Percentiles rank a stretch among this genome's conserved stretches.
Evolutionary conservation across 2,329 filamentous ascomycete species (phyloP).

Genomic region (Mycocentrospora acerina): DNA sequence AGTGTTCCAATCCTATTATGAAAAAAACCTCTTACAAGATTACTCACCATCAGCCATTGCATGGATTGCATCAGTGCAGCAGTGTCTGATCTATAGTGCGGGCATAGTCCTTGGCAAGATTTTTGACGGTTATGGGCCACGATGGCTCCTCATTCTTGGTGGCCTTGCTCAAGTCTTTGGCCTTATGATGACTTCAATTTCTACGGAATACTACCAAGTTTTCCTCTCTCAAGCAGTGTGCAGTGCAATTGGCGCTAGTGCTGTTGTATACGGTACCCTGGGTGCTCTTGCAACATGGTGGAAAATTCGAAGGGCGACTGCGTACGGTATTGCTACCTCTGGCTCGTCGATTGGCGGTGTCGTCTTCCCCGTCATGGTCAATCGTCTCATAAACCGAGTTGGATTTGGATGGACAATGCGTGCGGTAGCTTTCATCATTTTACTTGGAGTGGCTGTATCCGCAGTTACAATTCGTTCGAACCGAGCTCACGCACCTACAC

Average conservation of each 20-base stretch:
- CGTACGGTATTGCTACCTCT: constrained; percentile 46
- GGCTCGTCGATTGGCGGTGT: constrained; percentile 49
- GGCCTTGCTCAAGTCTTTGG: constrained; percentile 51
- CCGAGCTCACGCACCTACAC: too few species aligned
- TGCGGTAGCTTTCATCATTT: constrained; percentile 56
- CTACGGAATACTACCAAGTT: constrained; percentile 52
- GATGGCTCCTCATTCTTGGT: not conserved
- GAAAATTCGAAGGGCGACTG: constrained; percentile 57
- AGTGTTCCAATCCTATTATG: too few species aligned
- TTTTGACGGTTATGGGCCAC: too few species aligned
- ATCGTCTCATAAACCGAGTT: constrained; percentile 39
- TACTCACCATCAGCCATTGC: too few species aligned
- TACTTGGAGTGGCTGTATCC: constrained; percentile 28
- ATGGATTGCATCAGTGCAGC: too few species aligned
- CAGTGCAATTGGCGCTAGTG: constrained; percentile 48
- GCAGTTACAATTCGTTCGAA: too few species aligned
- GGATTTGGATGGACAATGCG: constrained; percentile 58
- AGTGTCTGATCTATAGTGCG: too few species aligned
- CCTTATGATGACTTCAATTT: constrained; percentile 61
- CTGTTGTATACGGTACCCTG: too few species aligned
- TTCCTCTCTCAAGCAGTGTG: constrained; percentile 54
- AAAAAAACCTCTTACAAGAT: too few species aligned
- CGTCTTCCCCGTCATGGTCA: constrained; percentile 24
- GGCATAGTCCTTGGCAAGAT: too few species aligned
- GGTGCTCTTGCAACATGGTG: too few species aligned